Conservation (phyloP, 2,329 filamentous ascomycete species). For the Stachybotrys echinatus region DNA sequence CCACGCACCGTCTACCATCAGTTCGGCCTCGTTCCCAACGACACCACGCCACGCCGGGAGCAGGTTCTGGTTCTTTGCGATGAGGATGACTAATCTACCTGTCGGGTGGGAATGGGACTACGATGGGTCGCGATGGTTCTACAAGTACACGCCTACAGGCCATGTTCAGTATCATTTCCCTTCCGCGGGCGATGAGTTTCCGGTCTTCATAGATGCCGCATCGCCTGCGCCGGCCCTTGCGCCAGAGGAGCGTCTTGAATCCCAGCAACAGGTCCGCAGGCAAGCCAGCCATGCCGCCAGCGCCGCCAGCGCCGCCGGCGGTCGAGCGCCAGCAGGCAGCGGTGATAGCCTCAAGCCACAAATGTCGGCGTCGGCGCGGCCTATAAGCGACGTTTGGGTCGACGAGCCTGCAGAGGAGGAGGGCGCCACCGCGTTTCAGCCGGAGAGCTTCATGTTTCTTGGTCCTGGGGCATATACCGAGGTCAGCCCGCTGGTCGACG, state of each 20-base stretch:
- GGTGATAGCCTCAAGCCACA: slow-evolving; percentile 9
- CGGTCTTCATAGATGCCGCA: slow-evolving; percentile 39
- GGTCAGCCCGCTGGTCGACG: slow-evolving; percentile 35
- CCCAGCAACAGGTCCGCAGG: slow-evolving; percentile 38
- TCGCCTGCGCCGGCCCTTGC: slow-evolving; percentile 33
- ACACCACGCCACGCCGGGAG: too few relatives aligned
- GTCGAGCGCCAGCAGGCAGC: neutral
- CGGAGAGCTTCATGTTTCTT: slow-evolving; percentile 48
- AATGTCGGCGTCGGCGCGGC: slow-evolving; percentile 27
- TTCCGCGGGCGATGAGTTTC: slow-evolving; percentile 52
- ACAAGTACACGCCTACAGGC: slow-evolving; percentile 49
- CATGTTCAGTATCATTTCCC: slow-evolving; percentile 53
- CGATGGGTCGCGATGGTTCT: slow-evolving; percentile 53
- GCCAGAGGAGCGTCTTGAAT: slow-evolving; percentile 49
- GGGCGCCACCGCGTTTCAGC: slow-evolving; percentile 33
- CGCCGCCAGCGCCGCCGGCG: neutral
- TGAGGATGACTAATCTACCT: slow-evolving; percentile 37
- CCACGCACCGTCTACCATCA: too few relatives aligned
- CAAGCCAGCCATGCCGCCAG: slow-evolving; percentile 5
- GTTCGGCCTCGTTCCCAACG: too few relatives aligned
- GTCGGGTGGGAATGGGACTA: slow-evolving; percentile 54
- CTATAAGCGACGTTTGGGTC: slow-evolving; percentile 26
- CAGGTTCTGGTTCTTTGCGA: too few relatives aligned
- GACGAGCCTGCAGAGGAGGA: slow-evolving; percentile 26
- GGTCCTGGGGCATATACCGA: slow-evolving; percentile 41